phyloP scores from a whole-genome alignment of 2,329 filamentous ascomycete species.

The Pseudopithomyces chartarum region DNA sequence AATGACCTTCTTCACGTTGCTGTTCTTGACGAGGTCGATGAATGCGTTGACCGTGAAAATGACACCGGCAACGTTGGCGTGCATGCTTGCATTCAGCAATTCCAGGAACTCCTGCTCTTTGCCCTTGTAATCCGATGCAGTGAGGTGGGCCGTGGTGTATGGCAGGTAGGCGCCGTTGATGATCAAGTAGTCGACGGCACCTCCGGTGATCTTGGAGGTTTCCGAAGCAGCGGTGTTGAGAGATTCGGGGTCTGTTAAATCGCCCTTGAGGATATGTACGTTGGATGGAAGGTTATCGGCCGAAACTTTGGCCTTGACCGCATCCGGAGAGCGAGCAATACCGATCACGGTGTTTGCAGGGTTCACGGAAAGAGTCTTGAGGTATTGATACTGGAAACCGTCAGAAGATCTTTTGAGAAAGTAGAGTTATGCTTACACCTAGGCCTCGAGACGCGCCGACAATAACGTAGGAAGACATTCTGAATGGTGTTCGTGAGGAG shows the following conservation, averaged over 20 bases:
- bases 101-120: slow-evolving; percentile 11
- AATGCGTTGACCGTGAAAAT: slow-evolving; percentile 46
- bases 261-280: slow-evolving; percentile 45
- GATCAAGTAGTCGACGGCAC: slow-evolving; percentile 50
- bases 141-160: slow-evolving; percentile 13
- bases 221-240: slow-evolving; percentile 42
- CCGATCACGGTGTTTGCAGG: slow-evolving; percentile 36
- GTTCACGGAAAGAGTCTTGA: slow-evolving; percentile 29
- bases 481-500: neutral
- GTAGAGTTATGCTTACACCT: slow-evolving; percentile 20
- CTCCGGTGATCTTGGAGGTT: slow-evolving; percentile 40
- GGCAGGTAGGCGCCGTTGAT: slow-evolving; percentile 46
- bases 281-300: slow-evolving; percentile 23
- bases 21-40: slow-evolving; percentile 48
- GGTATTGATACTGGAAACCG: slow-evolving; percentile 28
- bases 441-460: slow-evolving; percentile 37
- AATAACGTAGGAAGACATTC: slow-evolving; percentile 37
- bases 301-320: neutral
- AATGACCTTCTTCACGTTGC: slow-evolving; percentile 49
- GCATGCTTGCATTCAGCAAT: slow-evolving; percentile 20
- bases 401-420: neutral
- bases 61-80: slow-evolving; percentile 35
- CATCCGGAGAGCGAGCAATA: slow-evolving; percentile 30
- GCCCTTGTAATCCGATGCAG: slow-evolving; percentile 18
- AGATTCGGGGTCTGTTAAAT: slow-evolving; percentile 39